A percentile compares a stretch with the other conserved stretches of the same genome.
phyloP scores from a whole-genome alignment of 768 basidiomycete genomes.

The Saitozyma sp. region DNA sequence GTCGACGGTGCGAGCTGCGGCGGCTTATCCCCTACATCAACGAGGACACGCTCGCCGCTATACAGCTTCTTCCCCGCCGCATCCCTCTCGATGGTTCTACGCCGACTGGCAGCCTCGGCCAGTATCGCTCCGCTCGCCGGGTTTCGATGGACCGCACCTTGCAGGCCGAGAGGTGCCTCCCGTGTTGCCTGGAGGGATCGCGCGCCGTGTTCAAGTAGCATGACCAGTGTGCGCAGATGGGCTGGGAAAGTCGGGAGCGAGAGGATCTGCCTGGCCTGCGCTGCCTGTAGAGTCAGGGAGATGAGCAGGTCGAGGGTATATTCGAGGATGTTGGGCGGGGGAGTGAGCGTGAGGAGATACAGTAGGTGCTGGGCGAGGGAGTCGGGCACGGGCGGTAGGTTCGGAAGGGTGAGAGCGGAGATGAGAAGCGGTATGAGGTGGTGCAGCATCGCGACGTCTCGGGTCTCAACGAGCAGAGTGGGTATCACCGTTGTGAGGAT shows the following conservation, averaged over 20 bases:
- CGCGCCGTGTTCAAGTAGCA: constrained; percentile 26
- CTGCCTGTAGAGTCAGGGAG: constrained; percentile 67
- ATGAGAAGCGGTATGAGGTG: constrained; percentile 44
- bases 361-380: constrained; percentile 37
- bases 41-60: constrained; percentile 19
- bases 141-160: constrained; percentile 21
- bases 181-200: constrained; percentile 4
- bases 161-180: constrained; percentile 6
- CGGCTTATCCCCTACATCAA: constrained; percentile 33
- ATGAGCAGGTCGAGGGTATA: constrained; percentile 68
- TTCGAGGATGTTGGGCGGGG: constrained; percentile 61
- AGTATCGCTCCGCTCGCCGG: constrained; percentile 23
- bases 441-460: constrained; percentile 38
- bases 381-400: constrained; percentile 21
- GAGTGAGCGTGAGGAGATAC: constrained; percentile 32
- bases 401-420: constrained; percentile 20
- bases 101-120: constrained; percentile 24
- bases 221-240: constrained; percentile 26
- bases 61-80: constrained; percentile 28
- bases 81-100: constrained; percentile 28
- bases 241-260: constrained; percentile 18
- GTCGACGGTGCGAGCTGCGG: constrained; percentile 17
- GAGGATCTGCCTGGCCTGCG: constrained; percentile 63
- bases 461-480: constrained; percentile 29
- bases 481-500: constrained; percentile 26